These are phyloP conservation scores for Penicillium sp. DNA, from an alignment of 2,329 filamentous ascomycete genomes.

Conservation along the genomic window DNA sequence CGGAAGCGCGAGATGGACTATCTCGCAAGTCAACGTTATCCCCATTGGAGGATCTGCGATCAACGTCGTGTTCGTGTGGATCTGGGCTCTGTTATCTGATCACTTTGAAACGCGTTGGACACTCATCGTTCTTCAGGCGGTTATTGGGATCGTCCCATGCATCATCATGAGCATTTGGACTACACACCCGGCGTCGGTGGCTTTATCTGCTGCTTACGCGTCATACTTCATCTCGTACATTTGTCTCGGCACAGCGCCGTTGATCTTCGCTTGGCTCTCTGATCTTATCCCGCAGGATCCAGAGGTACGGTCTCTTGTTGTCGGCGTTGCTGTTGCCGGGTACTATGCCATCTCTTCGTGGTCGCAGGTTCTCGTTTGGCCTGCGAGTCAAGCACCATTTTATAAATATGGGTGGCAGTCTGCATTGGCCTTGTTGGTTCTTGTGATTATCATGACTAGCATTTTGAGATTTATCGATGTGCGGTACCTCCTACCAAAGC, in stretches of 20 bases:
- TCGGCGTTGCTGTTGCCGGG: constrained; percentile 51
- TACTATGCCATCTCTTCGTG: constrained; percentile 55
- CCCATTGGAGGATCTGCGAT: constrained; percentile 52
- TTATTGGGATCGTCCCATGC: constrained; percentile 50
- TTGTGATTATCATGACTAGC: constrained; percentile 50
- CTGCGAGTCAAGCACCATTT: constrained; percentile 52
- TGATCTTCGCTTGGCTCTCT: constrained; percentile 55
- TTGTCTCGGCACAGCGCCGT: constrained; percentile 51
- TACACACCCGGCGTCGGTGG: constrained; percentile 43
- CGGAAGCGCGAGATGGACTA: constrained; percentile 45
- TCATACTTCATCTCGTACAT: constrained; percentile 54
- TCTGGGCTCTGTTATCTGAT: constrained; percentile 56
- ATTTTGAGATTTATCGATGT: constrained; percentile 48
- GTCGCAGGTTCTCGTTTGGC: constrained; percentile 56
- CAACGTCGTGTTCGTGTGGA: constrained; percentile 54
- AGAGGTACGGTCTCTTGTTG: constrained; percentile 51
- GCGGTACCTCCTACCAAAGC: constrained; percentile 37
- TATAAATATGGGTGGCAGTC: constrained; percentile 54
- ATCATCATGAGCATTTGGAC: constrained; percentile 59
- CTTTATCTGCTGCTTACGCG: constrained; percentile 51
- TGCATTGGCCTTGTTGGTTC: constrained; percentile 45
- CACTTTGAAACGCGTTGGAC: constrained; percentile 52
- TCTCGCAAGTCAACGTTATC: constrained; percentile 51
- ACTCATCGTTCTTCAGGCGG: constrained; percentile 50
- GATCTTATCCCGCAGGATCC: constrained; percentile 54